Evolutionary conservation across 306 rosid species (phyloP).

Genomic region (Prosopis cineraria): DNA sequence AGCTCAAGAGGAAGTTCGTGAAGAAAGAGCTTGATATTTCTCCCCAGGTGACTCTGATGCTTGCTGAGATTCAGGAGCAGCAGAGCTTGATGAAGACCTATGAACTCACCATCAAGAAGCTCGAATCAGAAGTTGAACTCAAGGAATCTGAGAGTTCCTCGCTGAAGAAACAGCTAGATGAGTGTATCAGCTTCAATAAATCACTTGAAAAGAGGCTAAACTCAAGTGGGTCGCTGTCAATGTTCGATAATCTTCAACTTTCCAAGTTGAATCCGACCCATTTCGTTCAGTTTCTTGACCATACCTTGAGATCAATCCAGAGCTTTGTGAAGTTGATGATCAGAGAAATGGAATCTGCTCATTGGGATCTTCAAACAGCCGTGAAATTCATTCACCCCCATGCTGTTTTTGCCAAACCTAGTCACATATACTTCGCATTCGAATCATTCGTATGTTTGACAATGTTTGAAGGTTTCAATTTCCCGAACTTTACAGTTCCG

Average conservation of each 20-base stretch:
- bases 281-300: constrained; percentile 65
- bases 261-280: constrained; percentile 51
- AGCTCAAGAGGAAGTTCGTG: constrained; percentile 66
- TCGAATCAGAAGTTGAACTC: constrained; percentile 56
- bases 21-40: constrained; percentile 81
- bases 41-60: constrained; percentile 87
- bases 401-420: constrained; percentile 50
- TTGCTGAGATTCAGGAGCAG: constrained; percentile 95
- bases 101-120: constrained; percentile 71
- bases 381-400: constrained; percentile 65
- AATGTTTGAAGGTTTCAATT: constrained; percentile 76
- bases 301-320: constrained; percentile 48
- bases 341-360: constrained; percentile 80
- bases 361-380: constrained; percentile 84
- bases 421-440: constrained; percentile 61
- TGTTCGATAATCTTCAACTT: constrained; percentile 52
- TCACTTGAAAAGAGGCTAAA: constrained; percentile 61
- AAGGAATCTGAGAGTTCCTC: constrained; percentile 32
- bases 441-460: constrained; percentile 76
- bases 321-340: constrained; percentile 68
- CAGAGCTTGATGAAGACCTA: constrained; percentile 86
- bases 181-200: constrained; percentile 43
- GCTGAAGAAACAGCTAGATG: constrained; percentile 46
- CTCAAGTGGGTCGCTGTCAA: constrained; percentile 64
- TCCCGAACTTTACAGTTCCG: constrained; percentile 46